A percentile compares a stretch with the other conserved stretches of the same genome.
Conservation (phyloP, 1,139 yeast species). For the Yamadazyma dushanensis region DNA sequence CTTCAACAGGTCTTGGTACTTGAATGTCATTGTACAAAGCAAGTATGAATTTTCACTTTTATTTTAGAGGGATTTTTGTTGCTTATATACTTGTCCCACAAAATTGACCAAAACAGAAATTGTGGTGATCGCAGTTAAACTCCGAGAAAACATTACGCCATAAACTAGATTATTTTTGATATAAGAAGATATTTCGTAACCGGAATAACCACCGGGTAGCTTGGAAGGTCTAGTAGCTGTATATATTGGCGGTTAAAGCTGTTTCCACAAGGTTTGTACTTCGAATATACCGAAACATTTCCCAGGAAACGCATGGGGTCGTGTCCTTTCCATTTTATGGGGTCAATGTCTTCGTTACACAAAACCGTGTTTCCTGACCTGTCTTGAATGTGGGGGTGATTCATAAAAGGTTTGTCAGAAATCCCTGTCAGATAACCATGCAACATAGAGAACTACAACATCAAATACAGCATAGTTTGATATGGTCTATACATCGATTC, state of each 20-base stretch:
- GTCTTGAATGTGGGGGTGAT: too few species aligned
- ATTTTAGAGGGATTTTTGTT: neutral
- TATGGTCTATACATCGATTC: neutral
- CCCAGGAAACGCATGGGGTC: conserved; percentile 1
- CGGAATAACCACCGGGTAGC: too few species aligned
- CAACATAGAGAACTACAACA: neutral
- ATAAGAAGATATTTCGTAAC: too few species aligned
- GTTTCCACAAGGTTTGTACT: neutral
- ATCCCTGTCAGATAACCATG: too few species aligned
- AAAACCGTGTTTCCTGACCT: too few species aligned
- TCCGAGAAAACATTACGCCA: too few species aligned
- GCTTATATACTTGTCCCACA: neutral
- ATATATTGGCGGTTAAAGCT: neutral
- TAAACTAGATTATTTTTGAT: too few species aligned
- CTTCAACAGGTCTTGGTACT: conserved; percentile 54
- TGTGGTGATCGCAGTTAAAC: conserved; percentile 6
- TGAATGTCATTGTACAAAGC: conserved; percentile 35
- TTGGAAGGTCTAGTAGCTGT: neutral
- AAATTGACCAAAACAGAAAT: neutral
- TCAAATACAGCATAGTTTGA: neutral
- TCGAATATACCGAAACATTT: too few species aligned
- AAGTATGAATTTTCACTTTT: too few species aligned
- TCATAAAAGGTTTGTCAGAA: too few species aligned
- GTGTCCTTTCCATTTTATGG: conserved; percentile 5
- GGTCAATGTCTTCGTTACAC: too few species aligned